Evolutionary conservation across 768 basidiomycete genomes (phyloP).

Genomic region (Tricholoma flavovirens): DNA sequence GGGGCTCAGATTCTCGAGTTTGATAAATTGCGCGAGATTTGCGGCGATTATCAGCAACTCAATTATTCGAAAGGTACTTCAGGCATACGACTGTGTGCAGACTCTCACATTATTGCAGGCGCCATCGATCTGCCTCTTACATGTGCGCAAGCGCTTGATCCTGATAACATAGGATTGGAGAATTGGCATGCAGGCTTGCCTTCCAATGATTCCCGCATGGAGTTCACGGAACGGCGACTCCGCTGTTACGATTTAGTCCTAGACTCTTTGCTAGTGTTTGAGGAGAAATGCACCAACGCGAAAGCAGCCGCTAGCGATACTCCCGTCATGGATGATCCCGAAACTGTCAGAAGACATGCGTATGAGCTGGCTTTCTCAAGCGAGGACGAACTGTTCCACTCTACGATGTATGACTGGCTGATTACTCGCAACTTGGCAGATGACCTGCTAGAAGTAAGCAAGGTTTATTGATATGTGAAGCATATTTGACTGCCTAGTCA

Average conservation of each 20-base stretch:
- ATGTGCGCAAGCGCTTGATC: slow-evolving; percentile 76
- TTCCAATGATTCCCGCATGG: slow-evolving; percentile 51
- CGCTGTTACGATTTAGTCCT: slow-evolving; percentile 81
- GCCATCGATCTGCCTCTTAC: slow-evolving; percentile 80
- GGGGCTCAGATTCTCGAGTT: slow-evolving; percentile 81
- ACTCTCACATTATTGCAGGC: slow-evolving; percentile 38
- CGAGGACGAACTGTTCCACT: slow-evolving; percentile 92
- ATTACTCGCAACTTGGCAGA: slow-evolving; percentile 75
- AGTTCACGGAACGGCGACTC: slow-evolving; percentile 54
- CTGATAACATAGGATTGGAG: slow-evolving; percentile 67
- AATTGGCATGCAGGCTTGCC: slow-evolving; percentile 66
- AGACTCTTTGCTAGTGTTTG: slow-evolving; percentile 76
- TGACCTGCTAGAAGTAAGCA: slow-evolving; percentile 79
- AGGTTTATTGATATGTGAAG: background rate
- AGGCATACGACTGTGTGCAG: background rate
- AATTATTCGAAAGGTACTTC: slow-evolving; percentile 71
- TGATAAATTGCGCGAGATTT: slow-evolving; percentile 79
- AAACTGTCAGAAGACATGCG: slow-evolving; percentile 74
- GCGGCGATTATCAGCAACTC: slow-evolving; percentile 84
- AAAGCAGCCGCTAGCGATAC: slow-evolving; percentile 15
- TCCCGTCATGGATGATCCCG: slow-evolving; percentile 44
- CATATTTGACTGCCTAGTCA: slow-evolving; percentile 7
- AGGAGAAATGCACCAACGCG: slow-evolving; percentile 47
- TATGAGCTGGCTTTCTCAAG: slow-evolving; percentile 82
- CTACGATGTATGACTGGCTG: slow-evolving; percentile 91